phyloP scores from a whole-genome alignment of 2,329 filamentous ascomycete genomes.

The Escovopsis sp. region DNA sequence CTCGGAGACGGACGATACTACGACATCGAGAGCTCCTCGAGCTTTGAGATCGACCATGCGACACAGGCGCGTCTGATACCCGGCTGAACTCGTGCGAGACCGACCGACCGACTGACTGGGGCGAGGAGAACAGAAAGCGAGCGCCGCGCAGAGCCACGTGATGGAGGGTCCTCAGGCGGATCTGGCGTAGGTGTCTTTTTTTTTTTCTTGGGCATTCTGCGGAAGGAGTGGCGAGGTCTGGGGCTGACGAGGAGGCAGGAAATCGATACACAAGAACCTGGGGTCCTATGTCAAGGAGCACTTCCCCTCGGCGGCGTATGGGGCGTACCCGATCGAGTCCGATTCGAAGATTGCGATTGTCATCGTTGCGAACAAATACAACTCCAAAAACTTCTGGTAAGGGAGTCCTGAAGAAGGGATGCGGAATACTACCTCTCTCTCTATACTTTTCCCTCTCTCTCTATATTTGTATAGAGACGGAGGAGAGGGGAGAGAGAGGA shows the following conservation, averaged over 20 bases:
- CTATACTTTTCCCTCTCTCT: too few relatives aligned
- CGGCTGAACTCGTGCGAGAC: not conserved
- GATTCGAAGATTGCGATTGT: conserved; percentile 66
- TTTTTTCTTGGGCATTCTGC: too few relatives aligned
- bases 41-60: conserved; percentile 76
- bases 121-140: conserved; percentile 50
- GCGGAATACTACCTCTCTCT: too few relatives aligned
- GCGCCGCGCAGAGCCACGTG: conserved; percentile 62
- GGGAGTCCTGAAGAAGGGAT: conserved; percentile 8
- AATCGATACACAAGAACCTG: conserved; percentile 70
- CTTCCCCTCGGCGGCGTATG: conserved; percentile 67
- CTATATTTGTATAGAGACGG: not conserved
- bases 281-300: conserved; percentile 70
- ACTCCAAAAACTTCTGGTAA: conserved; percentile 93
- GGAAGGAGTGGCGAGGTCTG: too few relatives aligned
- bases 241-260: conserved; percentile 25
- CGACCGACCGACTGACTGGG: conserved; percentile 7
- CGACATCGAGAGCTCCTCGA: conserved; percentile 75
- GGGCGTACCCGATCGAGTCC: conserved; percentile 67
- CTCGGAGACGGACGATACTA: conserved; percentile 74
- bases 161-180: conserved; percentile 65
- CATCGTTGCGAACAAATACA: conserved; percentile 92
- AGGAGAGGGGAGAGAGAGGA: too few relatives aligned
- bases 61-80: conserved; percentile 43
- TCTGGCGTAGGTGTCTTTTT: conserved; percentile 50